Evolutionary conservation across 2,329 filamentous ascomycete genomes (phyloP), one percentile per base, ranked within the genome.

Genomic region (Diaporthe capsici): DNA sequence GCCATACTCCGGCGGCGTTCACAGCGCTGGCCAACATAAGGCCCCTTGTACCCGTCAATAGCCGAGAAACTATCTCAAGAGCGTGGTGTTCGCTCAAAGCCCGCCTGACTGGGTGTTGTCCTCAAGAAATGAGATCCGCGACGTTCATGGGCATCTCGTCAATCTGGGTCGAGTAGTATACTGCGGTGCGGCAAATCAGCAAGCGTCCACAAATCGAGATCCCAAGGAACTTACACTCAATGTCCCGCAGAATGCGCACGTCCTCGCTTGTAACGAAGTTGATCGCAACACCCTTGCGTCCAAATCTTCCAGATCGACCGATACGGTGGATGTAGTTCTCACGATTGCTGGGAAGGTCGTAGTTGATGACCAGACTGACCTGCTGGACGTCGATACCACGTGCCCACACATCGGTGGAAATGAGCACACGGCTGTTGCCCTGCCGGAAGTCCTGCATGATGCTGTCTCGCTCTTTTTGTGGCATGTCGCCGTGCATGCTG

Each of bases 401-500:
- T 85, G 97, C 97, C 86, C 98, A 91, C 79, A 99, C 92, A 85
- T 99, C 97, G 80, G 97, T 99, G 87, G 97, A 95, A 84, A 99
- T 99, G 84, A 99, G 91, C 81, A 99, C 97, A 94, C 97, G 96
- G 80, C 96, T 98, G 85, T 96, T 98, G 81, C 97, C 97, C 81
- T 96, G 98, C 84, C 97, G 95, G 94, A 99, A 99, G 90, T 99
- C 97, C 93, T 99, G 98, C 97, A 99, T 99, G 88, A 99, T 99
- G 84, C 98, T 91, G 87, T 98, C 97, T 92, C 97, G 96, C 91
- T 98, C 95, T 83, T 88, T 89, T 90, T 98, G 96, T 87, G 98
- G 95, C 97, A 99, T 99, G 85, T 99, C 97, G 86, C 97, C 97
- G 91, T 99, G 97, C 97, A 99, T 98, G 88, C 96, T 96, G 53